Conservation (phyloP, 2,329 filamentous ascomycete species). For the Fusarium verrucosum region DNA sequence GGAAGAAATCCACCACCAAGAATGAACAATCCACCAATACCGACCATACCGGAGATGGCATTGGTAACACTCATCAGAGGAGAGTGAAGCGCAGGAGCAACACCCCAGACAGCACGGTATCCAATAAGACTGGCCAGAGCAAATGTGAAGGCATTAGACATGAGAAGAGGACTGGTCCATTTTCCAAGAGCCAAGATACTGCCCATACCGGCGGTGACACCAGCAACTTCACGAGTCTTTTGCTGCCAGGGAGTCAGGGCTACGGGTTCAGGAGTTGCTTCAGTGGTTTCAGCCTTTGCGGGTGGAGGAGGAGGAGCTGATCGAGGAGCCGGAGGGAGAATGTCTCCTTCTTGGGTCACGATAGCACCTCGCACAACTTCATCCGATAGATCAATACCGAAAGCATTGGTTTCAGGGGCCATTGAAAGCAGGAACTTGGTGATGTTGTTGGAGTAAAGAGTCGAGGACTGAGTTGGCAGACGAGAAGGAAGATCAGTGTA, state of each 20-base stretch:
- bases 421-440: conserved; percentile 88
- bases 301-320: conserved; percentile 67
- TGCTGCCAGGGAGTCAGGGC: conserved; percentile 85
- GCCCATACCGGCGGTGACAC: conserved; percentile 81
- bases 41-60: conserved; percentile 92
- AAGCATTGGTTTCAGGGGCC: conserved; percentile 78
- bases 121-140: conserved; percentile 85
- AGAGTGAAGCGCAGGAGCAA: conserved; percentile 82
- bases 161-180: conserved; percentile 82
- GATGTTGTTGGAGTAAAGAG: conserved; percentile 92
- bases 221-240: conserved; percentile 76
- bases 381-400: conserved; percentile 81
- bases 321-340: conserved; percentile 79
- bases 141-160: conserved; percentile 88
- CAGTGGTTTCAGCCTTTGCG: conserved; percentile 53
- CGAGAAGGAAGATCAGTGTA: conserved; percentile 90
- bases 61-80: conserved; percentile 94
- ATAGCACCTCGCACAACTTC: conserved; percentile 88
- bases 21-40: conserved; percentile 86
- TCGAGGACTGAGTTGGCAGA: conserved; percentile 87
- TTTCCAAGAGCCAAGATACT: conserved; percentile 80
- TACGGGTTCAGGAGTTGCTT: conserved; percentile 62
- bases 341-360: conserved; percentile 79
- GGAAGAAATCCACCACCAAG: conserved; percentile 84
- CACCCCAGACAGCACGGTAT: conserved; percentile 89